Percentiles rank a stretch among this genome's conserved stretches.
Evolutionary conservation across 306 rosid species (phyloP).

Genomic region (Rosa chinensis): DNA sequence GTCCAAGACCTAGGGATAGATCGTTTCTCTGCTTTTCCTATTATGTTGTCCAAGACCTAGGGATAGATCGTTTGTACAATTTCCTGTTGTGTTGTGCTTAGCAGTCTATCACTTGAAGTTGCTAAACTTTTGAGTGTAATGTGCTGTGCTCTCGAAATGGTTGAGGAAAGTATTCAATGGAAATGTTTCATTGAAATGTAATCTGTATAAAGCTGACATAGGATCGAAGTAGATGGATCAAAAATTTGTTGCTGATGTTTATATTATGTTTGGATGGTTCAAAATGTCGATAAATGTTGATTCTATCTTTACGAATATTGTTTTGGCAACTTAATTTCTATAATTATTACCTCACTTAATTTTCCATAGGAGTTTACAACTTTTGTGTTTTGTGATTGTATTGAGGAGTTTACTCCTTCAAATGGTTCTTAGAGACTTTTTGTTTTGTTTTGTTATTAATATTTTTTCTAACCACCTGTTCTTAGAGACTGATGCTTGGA

Average conservation of each 20-base stretch:
- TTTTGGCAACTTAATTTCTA: neutral
- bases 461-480: conserved; percentile 8
- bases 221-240: neutral
- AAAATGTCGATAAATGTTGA: neutral
- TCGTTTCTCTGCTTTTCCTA: neutral
- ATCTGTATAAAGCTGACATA: neutral
- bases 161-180: neutral
- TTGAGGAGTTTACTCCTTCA: neutral
- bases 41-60: neutral
- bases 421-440: neutral
- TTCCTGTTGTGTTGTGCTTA: conserved; percentile 7
- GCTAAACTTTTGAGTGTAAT: neutral
- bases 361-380: neutral
- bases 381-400: neutral
- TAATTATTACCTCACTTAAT: neutral
- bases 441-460: neutral
- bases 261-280: neutral
- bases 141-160: neutral
- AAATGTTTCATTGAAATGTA: neutral
- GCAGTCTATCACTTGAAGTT: neutral
- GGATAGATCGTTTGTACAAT: neutral
- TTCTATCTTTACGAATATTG: neutral
- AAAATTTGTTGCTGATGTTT: neutral
- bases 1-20: neutral
- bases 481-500: conserved; percentile 18